phyloP scores from a whole-genome alignment of 495 filamentous ascomycete genomes.

The Xylaria grammica region DNA sequence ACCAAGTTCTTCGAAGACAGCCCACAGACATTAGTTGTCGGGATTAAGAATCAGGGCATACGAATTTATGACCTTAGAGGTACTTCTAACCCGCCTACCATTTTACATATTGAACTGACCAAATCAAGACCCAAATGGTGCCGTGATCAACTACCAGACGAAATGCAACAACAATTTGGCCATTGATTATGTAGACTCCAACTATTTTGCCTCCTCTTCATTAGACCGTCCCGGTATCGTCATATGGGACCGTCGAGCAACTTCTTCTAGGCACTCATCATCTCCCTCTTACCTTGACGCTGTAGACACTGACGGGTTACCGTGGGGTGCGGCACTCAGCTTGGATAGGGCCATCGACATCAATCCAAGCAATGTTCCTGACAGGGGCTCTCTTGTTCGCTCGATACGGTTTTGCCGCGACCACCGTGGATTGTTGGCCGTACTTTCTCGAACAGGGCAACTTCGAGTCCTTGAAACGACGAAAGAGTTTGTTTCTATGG shows the following conservation, averaged over 20 bases:
- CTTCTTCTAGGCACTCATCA: conserved; percentile 51
- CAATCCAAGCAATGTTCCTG: conserved; percentile 50
- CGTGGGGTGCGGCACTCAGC: conserved; percentile 67
- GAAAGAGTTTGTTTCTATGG: conserved; percentile 59
- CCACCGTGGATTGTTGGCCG: conserved; percentile 72
- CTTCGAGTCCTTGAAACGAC: conserved; percentile 74
- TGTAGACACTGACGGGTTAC: conserved; percentile 53
- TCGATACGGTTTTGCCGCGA: conserved; percentile 81
- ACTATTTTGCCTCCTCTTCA: conserved; percentile 91
- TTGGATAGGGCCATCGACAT: conserved; percentile 66
- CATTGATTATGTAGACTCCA: conserved; percentile 87
- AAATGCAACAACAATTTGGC: conserved; percentile 88
- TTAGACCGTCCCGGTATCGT: conserved; percentile 72
- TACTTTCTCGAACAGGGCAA: conserved; percentile 79
- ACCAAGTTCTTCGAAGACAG: conserved; percentile 89
- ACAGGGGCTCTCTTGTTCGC: conserved; percentile 65
- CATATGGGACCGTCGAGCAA: conserved; percentile 86
- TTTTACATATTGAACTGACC: conserved; percentile 16
- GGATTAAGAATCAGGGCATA: conserved; percentile 83
- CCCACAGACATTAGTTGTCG: conserved; percentile 80
- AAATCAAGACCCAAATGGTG: conserved; percentile 55
- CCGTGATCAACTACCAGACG: conserved; percentile 68
- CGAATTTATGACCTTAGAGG: conserved; percentile 91
- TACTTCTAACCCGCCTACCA: conserved; percentile 36
- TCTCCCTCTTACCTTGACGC: conserved; percentile 53